Percentiles rank a stretch among this genome's conserved stretches.
phyloP scores from a whole-genome alignment of 1,284 basidiomycete species.

The Heliocybe sulcata region DNA sequence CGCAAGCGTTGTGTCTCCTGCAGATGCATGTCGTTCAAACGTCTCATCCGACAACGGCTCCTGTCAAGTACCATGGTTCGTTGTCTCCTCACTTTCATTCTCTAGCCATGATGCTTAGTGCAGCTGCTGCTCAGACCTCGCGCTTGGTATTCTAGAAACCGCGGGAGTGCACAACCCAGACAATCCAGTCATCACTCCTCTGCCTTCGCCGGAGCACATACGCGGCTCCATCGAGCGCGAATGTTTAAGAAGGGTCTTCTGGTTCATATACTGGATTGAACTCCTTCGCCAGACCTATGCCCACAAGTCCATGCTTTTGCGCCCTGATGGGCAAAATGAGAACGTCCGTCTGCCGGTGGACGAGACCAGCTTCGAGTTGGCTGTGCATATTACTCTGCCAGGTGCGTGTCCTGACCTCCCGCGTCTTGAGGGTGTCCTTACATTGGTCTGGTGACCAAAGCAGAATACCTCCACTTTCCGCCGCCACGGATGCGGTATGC shows the following conservation, averaged over 20 bases:
- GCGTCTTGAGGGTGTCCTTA: conserved; percentile 2
- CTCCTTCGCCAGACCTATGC: conserved; percentile 15
- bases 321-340: conserved; percentile 32
- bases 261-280: conserved; percentile 55
- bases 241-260: conserved; percentile 68
- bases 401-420: conserved; percentile 34
- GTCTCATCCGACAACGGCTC: neutral
- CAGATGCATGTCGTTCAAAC: conserved; percentile 47
- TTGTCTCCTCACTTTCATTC: conserved; percentile 8
- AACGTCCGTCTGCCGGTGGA: conserved; percentile 65
- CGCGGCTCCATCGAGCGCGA: conserved; percentile 60
- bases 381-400: conserved; percentile 47
- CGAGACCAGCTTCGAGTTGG: conserved; percentile 71
- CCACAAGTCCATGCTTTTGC: conserved; percentile 18
- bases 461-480: conserved; percentile 61
- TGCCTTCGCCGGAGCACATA: conserved; percentile 47
- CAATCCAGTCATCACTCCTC: conserved; percentile 41
- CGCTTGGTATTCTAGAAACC: conserved; percentile 56
- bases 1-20: conserved; percentile 66
- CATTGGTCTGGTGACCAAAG: conserved; percentile 8
- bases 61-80: neutral
- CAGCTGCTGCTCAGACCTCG: conserved; percentile 42
- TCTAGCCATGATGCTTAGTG: conserved; percentile 15
- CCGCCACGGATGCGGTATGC: conserved; percentile 51
- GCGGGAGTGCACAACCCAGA: conserved; percentile 58